Conservation (phyloP, 169 alveolate species). For the Eimeria maxima region DNA sequence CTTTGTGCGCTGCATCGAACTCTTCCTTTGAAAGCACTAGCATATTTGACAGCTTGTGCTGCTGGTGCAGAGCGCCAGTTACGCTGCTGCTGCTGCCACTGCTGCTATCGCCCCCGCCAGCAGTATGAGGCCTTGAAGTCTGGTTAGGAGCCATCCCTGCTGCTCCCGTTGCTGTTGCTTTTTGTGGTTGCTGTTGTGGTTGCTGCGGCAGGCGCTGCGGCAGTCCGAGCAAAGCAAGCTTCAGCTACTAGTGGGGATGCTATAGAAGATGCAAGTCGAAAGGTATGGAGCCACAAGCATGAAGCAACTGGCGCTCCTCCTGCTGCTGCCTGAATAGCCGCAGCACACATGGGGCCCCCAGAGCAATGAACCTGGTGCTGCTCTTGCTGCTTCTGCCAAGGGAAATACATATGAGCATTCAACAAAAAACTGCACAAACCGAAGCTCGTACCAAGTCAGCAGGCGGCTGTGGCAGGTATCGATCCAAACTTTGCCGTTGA, state of each 20-base stretch:
- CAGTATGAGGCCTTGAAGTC: neutral
- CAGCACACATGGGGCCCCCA: neutral
- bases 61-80: neutral
- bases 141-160: neutral
- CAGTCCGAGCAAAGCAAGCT: neutral
- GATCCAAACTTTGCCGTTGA: too few relatives aligned
- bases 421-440: neutral
- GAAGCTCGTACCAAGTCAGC: neutral
- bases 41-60: neutral
- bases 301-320: too few relatives aligned
- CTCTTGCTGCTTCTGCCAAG: neutral
- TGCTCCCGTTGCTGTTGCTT: neutral
- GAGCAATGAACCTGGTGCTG: neutral
- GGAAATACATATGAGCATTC: neutral
- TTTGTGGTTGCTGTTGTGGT: neutral
- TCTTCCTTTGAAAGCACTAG: neutral
- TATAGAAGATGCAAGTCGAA: neutral
- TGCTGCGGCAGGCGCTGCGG: neutral
- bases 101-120: neutral
- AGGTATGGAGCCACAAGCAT: too few relatives aligned
- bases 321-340: neutral
- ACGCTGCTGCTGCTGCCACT: slow-evolving; percentile 25
- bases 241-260: neutral
- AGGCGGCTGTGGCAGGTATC: too few relatives aligned
- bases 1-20: neutral